Evolutionary conservation across 306 rosid species (phyloP), one percentile per base, ranked within the genome.

Genomic region (Neltuma alba): DNA sequence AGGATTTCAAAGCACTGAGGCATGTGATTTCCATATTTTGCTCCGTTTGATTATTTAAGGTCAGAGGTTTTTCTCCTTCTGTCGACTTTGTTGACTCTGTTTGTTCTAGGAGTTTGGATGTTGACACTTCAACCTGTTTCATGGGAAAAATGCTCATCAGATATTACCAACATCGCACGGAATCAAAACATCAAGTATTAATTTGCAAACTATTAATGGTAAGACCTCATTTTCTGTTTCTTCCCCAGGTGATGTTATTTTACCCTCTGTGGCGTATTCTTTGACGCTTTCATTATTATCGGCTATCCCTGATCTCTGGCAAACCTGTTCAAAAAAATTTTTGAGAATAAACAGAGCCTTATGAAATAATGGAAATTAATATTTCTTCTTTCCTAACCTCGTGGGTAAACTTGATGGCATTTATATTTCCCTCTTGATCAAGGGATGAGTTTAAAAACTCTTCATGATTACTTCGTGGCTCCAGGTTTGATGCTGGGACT

Each of bases 301-400:
- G 30, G 42, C 72, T 44, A 27, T 76, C 27, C 55, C 45, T 23
- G 44, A 23, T 36, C 25, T 71, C 23, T 77, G 76, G 23, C 61
- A 73, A 21, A 68, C 83, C 88, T 81, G 76, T 78, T 60, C 41
- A 78, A 55, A 25, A 16, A 18, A 12, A 30, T 28, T n/a, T 57
- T 75, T 76, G 14, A 73, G 47, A 72, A 48, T 50, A 27, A 52
- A 44, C 33, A n/a, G n/a, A 58, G 41, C 47, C 36, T 84, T 7
- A 13, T 30, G 36, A 58, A 58, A 44, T 57, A 36, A 41, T 69
- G 47, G 37, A 54, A 79, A 13, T 14, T 50, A 23, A 70, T 41
- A 33, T 57, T 40, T 47, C 8, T 48, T 12, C 52, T 25, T 23
- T 41, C 54, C 73, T 68, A 1, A 68, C 73, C 73, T 68, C 36